Evolutionary conservation across 1,284 basidiomycete genomes (phyloP).

Genomic region (Ceratobasidium sp.): DNA sequence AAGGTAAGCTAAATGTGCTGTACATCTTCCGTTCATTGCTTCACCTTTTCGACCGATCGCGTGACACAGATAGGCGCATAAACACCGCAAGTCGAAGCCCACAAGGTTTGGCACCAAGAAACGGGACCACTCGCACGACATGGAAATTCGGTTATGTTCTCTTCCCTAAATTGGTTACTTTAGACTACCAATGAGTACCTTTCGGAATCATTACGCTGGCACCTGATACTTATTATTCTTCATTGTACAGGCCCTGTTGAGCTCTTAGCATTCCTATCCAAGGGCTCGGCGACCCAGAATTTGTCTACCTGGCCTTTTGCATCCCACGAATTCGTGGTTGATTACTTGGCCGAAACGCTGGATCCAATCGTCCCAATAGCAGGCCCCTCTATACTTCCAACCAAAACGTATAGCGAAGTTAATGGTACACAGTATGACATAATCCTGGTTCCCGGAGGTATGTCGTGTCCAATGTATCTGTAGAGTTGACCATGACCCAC

Average conservation of each 20-base stretch:
- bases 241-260: neutral
- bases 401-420: neutral
- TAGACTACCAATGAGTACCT: slow-evolving; percentile 6
- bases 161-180: neutral
- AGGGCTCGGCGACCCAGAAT: neutral
- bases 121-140: neutral
- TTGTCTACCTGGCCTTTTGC: neutral
- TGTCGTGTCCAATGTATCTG: no score
- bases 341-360: neutral
- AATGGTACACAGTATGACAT: slow-evolving; percentile 41
- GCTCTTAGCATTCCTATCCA: neutral
- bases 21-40: no score
- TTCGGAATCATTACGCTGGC: neutral
- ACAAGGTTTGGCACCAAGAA: no score
- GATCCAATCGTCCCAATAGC: neutral
- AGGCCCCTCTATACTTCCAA: neutral
- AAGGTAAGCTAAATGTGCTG: no score
- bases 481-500: neutral
- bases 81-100: no score
- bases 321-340: neutral
- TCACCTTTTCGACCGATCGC: no score
- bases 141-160: neutral
- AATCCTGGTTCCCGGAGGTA: slow-evolving; percentile 44
- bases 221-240: neutral
- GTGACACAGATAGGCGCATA: no score